Base-by-base conservation (phyloP, 2,329 filamentous ascomycete genomes). In the Rosellinia necatrix region DNA sequence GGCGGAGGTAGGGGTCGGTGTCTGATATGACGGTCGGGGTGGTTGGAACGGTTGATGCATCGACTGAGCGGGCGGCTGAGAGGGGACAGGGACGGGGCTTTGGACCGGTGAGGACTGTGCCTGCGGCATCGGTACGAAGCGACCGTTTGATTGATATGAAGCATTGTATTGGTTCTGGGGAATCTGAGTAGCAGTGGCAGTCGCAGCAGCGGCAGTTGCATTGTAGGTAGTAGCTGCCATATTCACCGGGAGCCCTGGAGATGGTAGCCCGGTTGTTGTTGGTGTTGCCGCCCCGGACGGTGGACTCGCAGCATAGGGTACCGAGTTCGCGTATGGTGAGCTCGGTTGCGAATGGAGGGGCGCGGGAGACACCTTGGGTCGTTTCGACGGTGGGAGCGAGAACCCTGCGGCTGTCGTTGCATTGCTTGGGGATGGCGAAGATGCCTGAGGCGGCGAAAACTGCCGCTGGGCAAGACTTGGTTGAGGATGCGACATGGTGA, bases 321-420 rank as follows among this genome's bases (percentile, higher is more conserved):
- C 73, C 6, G 73, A 72, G 63, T 52, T 58, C 9, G 52, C 49
- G 34, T 78, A 82, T 64, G 80, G 74, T 60, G 83, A 78, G 64
- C 76, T 72, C 61, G 78, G 76, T 67, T 85, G 79, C 55, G 87
- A 86, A 63, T 87, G 86, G 24, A 88, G 75, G 29, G 86, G 82
- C 54, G 86, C 86, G 48, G 88, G 86, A 22, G 88, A 90, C 43
- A 90, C 76, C 53, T 85, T 87, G 70, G 82, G 87, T 70, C 89
- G 83, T 76, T 94, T 93, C 56, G 82, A 84, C 13, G 90, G 86
- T 44, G 89, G 89, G 44, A 87, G 82, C 57, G 72, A 68, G 65
- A 74, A 88, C 49, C 73, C 75, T 13, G 79, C 75, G 61, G 82
- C 81, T 27, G 80, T 77, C 17, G 82, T 78, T 22, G 82, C 77